phyloP scores from a whole-genome alignment of 768 basidiomycete genomes.

The Serendipita indica region DNA sequence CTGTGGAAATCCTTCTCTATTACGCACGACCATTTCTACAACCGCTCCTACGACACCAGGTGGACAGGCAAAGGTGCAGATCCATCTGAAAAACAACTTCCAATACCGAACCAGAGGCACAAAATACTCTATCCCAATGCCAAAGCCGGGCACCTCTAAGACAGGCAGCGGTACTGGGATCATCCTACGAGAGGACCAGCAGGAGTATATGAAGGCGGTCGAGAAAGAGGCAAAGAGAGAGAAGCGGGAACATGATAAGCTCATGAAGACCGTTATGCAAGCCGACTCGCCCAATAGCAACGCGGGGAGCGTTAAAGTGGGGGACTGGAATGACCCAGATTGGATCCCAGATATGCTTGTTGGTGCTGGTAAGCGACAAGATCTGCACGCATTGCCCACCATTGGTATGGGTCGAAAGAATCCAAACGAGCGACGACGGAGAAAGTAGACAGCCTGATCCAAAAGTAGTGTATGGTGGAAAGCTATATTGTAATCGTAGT shows the following conservation, averaged over 20 bases:
- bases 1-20: conserved; percentile 82
- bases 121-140: conserved; percentile 80
- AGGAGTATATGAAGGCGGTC: conserved; percentile 71
- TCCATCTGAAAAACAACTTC: conserved; percentile 93
- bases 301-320: conserved; percentile 32
- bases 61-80: conserved; percentile 56
- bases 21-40: conserved; percentile 84
- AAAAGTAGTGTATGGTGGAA: too few species aligned
- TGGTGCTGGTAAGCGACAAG: conserved; percentile 49
- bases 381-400: conserved; percentile 52
- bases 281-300: conserved; percentile 33
- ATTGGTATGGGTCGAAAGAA: conserved; percentile 83
- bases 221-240: conserved; percentile 38
- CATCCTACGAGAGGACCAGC: conserved; percentile 85
- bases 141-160: conserved; percentile 80
- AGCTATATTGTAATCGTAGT: too few species aligned
- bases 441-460: conserved; percentile 17
- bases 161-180: conserved; percentile 66
- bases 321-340: conserved; percentile 92
- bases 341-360: conserved; percentile 75
- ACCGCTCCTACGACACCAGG: conserved; percentile 42
- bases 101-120: conserved; percentile 87
- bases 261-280: conserved; percentile 39
- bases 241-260: conserved; percentile 32
- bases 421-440: conserved; percentile 64